Evolutionary conservation across 441 rosid genomes (phyloP), one percentile per base, ranked within the genome.

Genomic region (Isatis lusitanica): DNA sequence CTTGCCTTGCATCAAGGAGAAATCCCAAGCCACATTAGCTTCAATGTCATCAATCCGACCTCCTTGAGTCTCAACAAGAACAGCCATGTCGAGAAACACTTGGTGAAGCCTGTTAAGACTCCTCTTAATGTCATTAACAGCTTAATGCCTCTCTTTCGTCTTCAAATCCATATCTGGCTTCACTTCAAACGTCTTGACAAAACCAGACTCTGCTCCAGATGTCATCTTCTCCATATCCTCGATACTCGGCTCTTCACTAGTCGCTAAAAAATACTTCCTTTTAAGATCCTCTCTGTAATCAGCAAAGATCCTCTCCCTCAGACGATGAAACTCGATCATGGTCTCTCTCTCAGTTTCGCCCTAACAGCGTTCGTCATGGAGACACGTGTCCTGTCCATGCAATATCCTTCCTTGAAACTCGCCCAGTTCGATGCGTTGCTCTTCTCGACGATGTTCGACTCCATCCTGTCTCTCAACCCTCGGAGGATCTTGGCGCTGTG

Each of bases 11-110:
- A 83, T 74, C 83, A 94, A 51, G 60, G 89, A 86, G 84, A 92
- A 94, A 84, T 94, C 98, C 99, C 99, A 94, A 72, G 94, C 98
- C 69, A 94, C 85, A 68, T 94, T 88, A 56, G 82, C 87, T 80
- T 92, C 93, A 73, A 90, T 92, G 18, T 83, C 92, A 71, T 85
- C 89, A 13, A 91, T 63, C 36, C 83, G 74, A 78, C 87, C 87
- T 33, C 96, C 97, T 43, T 89, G 93, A 17, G 86, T 78, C 79
- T 94, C 97, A 12, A 94, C 94, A 15, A 94, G 80, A 70, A 88
- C 88, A n/a, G 96, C 97, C 97, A 92, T 88, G 57, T 92, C 97
- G 16, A 92, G 90, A 74, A 92, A 90, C 70, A 89, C 92, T 77
- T 87, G 88, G 46, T 92, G 94, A 71, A 92, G 85, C 83, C 80